Evolutionary conservation across 345 rosid species (phyloP), one percentile per base, ranked within the genome.

Genomic region (Gossypium raimondii): DNA sequence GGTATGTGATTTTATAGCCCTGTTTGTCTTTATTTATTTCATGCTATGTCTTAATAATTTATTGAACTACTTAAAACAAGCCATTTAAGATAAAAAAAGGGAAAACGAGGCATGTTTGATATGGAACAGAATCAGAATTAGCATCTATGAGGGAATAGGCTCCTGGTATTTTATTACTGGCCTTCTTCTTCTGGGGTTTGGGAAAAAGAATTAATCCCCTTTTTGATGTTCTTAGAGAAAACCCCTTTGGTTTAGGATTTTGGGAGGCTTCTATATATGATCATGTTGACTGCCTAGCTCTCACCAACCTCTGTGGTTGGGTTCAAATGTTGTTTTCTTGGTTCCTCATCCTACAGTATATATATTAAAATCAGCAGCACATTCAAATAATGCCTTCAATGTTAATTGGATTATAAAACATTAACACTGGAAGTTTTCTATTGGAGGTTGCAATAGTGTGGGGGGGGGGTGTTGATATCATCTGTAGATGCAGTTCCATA

Each of bases 1-100:
- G 93, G 99, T 91, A 82, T 73, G 61, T 34, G 47, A 29, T 24
- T 17, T 34, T 29, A 4, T 53, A 25, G 2, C n/a, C 10, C 17
- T 10, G 14, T n/a, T 11, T 27, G 11, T 70, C 47, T 34, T 29
- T 11, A 34, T 9, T 29, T 70, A 20, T 52, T 52, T 70, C 20
- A 10, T 52, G 47, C 44, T 2, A 29, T 25, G 64, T 25, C 64
- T 60, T 60, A 25, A 25, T 25, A 60, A 18, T 10, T n/a, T 43
- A 44, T 14, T 44, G 52, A 66, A 12, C 51, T 66, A 17, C 29
- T 11, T 51, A 44, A 43, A 20, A 2, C 9, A 66, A 45, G 44
- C 51, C 52, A 65, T 65, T 18, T 44, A 44, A 5, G 20, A 18
- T 41, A n/a, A n/a, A 66, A 22, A 55, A 65, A 29, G 3, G 34